Base-by-base conservation (phyloP, 1,284 basidiomycete species). In the Ustilago cynodontis region DNA sequence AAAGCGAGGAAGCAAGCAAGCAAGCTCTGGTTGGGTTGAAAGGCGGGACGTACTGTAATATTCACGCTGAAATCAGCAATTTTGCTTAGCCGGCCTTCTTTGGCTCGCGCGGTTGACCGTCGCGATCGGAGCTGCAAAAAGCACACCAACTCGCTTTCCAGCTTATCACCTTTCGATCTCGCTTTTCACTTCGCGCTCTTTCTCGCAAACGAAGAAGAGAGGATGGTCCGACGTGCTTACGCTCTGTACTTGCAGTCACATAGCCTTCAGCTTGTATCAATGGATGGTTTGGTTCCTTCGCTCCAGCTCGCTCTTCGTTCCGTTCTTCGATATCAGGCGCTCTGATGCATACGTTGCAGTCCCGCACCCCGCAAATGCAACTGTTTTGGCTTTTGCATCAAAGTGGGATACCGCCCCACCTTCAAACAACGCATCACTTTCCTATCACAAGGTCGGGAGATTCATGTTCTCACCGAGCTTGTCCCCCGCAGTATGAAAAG, bases 81-180 rank as follows among this genome's bases (percentile, higher is more conserved):
- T 22, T 20, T 28, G 47, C 47, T 26, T 10, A 26, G 47, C 47
- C 47, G 47, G 47, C 47, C 47, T 49, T 49, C 26, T 28, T 28
- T n/a, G 10, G 49, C 31, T 52, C 50, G 28, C 50, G 6, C 20
- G 50, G 29, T 31, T 16, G 50, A 52, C 50, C 29, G 28, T n/a
- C 50, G 26, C 60, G 60, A 62, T 62, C 60, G 45, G 60, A 62
- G 52, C 16, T 49, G 33, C 60, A 62, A 54, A 62, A 39, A 29
- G 7, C 24, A 50, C 47, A 14, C 24, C 47, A 7, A 7, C 45
- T 24, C 14, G 20, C 22, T 47, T 20, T 47, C 43, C 11, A 24
- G 26, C 22, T 16, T 26, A 28, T 26, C 47, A 18, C 24, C 0
- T 49, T 16, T 29, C 22, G 8, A 49, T n/a, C 24, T 49, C 47